A percentile compares a stretch with the other conserved stretches of the same genome.
phyloP scores from a whole-genome alignment of 1,284 basidiomycete species.

The Sporisorium sorghi region DNA sequence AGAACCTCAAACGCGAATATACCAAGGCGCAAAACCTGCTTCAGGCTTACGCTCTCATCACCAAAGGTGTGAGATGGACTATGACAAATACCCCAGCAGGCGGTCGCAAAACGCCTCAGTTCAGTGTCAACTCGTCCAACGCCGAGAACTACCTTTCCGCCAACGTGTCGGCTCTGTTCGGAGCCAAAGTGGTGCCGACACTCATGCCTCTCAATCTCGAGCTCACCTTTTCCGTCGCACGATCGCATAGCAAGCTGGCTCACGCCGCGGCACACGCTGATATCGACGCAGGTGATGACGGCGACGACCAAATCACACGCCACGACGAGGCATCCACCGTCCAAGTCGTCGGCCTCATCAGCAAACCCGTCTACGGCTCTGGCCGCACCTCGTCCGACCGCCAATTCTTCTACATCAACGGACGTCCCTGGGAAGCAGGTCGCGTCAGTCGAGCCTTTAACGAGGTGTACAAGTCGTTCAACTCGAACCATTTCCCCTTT shows the following conservation, averaged over 20 bases:
- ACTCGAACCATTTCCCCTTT: conserved; percentile 74
- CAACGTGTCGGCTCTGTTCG: conserved; percentile 84
- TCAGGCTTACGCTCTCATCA: conserved; percentile 88
- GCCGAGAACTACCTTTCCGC: conserved; percentile 73
- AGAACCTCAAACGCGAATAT: conserved; percentile 90
- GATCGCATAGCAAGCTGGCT: conserved; percentile 1
- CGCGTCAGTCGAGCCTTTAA: conserved; percentile 59
- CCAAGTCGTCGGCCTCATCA: conserved; percentile 80
- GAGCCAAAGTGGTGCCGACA: conserved; percentile 80
- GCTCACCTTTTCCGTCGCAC: conserved; percentile 32
- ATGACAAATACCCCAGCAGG: conserved; percentile 80
- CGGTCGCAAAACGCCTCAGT: conserved; percentile 79
- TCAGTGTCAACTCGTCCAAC: conserved; percentile 78
- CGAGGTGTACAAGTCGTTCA: conserved; percentile 65
- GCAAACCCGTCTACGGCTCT: conserved; percentile 78
- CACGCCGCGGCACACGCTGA: neutral
- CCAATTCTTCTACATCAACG: conserved; percentile 95
- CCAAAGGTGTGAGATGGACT: conserved; percentile 77
- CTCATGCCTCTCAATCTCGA: conserved; percentile 79
- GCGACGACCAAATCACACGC: neutral
- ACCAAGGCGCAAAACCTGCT: conserved; percentile 84
- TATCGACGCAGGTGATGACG: conserved; percentile 7
- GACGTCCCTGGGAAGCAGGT: conserved; percentile 81
- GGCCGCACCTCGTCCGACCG: conserved; percentile 78
- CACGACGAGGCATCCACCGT: conserved; percentile 69